phyloP scores from a whole-genome alignment of 371 early-diverging fungal species.

The Nematocida major region DNA sequence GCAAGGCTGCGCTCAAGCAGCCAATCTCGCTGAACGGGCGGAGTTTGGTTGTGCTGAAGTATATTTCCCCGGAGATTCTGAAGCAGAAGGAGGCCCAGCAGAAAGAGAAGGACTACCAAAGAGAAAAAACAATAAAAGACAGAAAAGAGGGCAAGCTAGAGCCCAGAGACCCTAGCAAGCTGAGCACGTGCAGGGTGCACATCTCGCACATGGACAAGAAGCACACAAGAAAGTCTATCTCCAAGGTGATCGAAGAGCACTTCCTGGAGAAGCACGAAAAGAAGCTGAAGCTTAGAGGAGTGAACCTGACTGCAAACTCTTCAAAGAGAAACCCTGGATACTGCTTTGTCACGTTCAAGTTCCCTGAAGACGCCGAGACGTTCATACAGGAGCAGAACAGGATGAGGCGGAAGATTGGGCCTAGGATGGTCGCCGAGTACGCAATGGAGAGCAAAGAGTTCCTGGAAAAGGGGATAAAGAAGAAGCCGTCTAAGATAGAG shows the following conservation, averaged over 20 bases:
- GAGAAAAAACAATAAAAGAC: conserved; percentile 31
- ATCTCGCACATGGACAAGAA: conserved; percentile 58
- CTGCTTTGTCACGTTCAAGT: conserved; percentile 60
- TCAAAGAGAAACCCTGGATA: conserved; percentile 61
- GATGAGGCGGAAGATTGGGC: conserved; percentile 47
- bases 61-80: conserved; percentile 55
- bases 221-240: conserved; percentile 48
- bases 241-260: conserved; percentile 47
- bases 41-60: conserved; percentile 54
- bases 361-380: conserved; percentile 51
- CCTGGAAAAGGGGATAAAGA: conserved; percentile 47
- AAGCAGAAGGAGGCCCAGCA: conserved; percentile 53
- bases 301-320: conserved; percentile 39
- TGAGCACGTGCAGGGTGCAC: conserved; percentile 53
- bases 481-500: conserved; percentile 43
- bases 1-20: conserved; percentile 36
- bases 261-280: conserved; percentile 49
- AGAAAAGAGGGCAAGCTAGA: conserved; percentile 21
- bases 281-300: conserved; percentile 47
- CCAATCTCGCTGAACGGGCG: conserved; percentile 51
- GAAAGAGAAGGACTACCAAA: conserved; percentile 17
- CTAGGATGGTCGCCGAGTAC: conserved; percentile 36
- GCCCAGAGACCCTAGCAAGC: conserved; percentile 10
- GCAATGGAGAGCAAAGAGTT: conserved; percentile 54
- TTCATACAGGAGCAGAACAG: conserved; percentile 48